Evolutionary conservation across 164 flowering plant species (phyloP).

Genomic region (Berberis thunbergii): DNA sequence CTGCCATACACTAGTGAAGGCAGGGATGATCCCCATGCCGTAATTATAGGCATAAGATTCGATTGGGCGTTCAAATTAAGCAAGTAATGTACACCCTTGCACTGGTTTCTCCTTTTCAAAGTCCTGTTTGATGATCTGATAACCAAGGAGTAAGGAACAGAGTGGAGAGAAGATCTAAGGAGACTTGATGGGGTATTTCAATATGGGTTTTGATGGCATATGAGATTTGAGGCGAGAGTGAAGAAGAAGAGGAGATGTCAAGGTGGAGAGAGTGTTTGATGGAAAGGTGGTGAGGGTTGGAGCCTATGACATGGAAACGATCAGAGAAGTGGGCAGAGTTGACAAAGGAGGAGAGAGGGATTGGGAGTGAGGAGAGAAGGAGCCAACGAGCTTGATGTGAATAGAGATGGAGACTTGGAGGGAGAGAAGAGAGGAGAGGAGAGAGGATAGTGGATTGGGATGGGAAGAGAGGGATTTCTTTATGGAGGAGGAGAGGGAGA

Average conservation of each 20-base stretch:
- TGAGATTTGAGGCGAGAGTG: conserved; percentile 19
- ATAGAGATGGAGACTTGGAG: conserved; percentile 28
- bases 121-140: conserved; percentile 40
- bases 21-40: conserved; percentile 42
- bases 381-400: conserved; percentile 36
- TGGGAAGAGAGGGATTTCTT: conserved; percentile 12
- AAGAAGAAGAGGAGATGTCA: conserved; percentile 15
- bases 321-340: conserved; percentile 29
- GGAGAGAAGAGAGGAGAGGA: conserved; percentile 21
- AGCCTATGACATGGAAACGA: conserved; percentile 28
- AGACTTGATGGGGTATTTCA: conserved; percentile 10
- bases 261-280: conserved; percentile 32
- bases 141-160: conserved; percentile 41
- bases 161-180: conserved; percentile 17
- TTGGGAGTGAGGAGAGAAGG: conserved; percentile 23
- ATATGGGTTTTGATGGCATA: conserved; percentile 19
- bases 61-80: conserved; percentile 44
- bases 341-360: conserved; percentile 22
- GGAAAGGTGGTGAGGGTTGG: conserved; percentile 25
- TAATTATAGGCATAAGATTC: conserved; percentile 60
- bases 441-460: conserved; percentile 12
- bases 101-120: conserved; percentile 51
- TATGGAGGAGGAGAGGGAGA: neutral
- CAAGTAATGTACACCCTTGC: conserved; percentile 44
- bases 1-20: conserved; percentile 52